A percentile compares a stretch with the other conserved stretches of the same genome.
Conservation (phyloP, 2,329 filamentous ascomycete genomes). For the Aspergillus vadensis region DNA sequence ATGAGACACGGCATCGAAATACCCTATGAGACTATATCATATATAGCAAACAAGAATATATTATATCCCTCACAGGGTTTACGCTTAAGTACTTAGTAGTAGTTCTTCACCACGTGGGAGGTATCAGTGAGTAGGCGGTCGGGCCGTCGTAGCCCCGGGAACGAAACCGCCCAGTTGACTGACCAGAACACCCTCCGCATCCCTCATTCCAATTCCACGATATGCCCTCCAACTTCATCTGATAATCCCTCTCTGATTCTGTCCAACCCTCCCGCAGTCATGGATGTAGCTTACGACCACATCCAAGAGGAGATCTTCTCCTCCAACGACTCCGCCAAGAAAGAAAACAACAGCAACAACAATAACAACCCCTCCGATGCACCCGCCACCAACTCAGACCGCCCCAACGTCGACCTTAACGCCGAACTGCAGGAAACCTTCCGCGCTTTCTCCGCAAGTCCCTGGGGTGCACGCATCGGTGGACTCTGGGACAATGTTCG, state of each 20-base stretch:
- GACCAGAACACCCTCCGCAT: neutral
- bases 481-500: conserved; percentile 89
- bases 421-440: conserved; percentile 93
- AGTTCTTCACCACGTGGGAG: neutral
- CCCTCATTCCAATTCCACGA: neutral
- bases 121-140: conserved; percentile 24
- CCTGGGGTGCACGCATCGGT: conserved; percentile 86
- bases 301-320: conserved; percentile 78
- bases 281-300: conserved; percentile 98
- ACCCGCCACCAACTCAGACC: conserved; percentile 28
- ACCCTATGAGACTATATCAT: neutral
- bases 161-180: conserved; percentile 15
- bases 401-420: conserved; percentile 64
- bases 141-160: conserved; percentile 32
- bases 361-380: conserved; percentile 43
- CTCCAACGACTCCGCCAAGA: conserved; percentile 54
- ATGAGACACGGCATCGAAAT: neutral
- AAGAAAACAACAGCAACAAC: conserved; percentile 32
- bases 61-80: no score
- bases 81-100: no score
- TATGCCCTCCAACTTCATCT: conserved; percentile 1
- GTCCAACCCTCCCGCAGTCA: conserved; percentile 43
- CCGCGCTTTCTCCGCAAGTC: conserved; percentile 85
- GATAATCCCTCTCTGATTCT: neutral
- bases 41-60: neutral